Evolutionary conservation across 179 eudicot genomes (phyloP).

Genomic region (Beta lomatogona): DNA sequence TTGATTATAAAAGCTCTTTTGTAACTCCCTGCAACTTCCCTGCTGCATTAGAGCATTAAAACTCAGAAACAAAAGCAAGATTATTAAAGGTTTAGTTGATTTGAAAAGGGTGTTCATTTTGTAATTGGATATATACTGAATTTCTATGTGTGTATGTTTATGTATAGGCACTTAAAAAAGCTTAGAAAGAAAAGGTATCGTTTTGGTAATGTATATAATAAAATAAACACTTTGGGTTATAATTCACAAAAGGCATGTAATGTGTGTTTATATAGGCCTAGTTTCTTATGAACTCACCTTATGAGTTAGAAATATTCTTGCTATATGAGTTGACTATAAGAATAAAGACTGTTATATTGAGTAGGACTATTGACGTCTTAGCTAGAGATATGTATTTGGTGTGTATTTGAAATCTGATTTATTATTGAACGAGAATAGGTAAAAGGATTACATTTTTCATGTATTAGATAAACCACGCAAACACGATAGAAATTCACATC

Average conservation of each 20-base stretch:
- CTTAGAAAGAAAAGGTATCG: too few relatives aligned
- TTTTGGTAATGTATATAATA: too few relatives aligned
- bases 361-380: not conserved
- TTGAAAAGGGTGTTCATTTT: not conserved
- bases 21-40: not conserved
- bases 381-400: too few relatives aligned
- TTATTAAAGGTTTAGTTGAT: not conserved
- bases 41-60: not conserved
- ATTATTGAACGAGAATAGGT: too few relatives aligned
- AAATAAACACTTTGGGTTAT: not conserved
- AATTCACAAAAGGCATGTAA: too few relatives aligned
- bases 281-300: not conserved
- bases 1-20: not conserved
- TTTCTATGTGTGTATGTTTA: too few relatives aligned
- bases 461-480: too few relatives aligned
- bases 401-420: too few relatives aligned
- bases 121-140: not conserved
- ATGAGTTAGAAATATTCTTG: not conserved
- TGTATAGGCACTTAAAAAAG: too few relatives aligned
- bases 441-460: too few relatives aligned
- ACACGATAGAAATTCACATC: too few relatives aligned
- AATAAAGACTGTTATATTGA: not conserved
- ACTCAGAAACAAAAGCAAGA: conserved; percentile 1
- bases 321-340: not conserved
- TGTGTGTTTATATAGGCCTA: not conserved